phyloP scores from a whole-genome alignment of 1,139 yeast genomes.

The Blastobotrys arbuscula region DNA sequence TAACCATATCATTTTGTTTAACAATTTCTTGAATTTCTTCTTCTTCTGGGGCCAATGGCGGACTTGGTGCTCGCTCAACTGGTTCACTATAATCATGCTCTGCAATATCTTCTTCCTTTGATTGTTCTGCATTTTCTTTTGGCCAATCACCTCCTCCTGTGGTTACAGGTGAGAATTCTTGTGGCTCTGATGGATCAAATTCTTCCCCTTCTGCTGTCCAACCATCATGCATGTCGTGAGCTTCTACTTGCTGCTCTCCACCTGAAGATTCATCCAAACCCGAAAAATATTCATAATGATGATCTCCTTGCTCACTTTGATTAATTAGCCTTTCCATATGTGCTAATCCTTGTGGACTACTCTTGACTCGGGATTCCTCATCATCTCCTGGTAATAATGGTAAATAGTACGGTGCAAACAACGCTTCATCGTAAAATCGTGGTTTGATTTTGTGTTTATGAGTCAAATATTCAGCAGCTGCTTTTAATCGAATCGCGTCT shows the following conservation, averaged over 20 bases:
- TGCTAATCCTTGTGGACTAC: slow-evolving; percentile 63
- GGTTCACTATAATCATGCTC: slow-evolving; percentile 16
- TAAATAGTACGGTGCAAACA: slow-evolving; percentile 82
- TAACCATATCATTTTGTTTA: slow-evolving; percentile 3
- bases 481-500: slow-evolving; percentile 66
- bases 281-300: slow-evolving; percentile 84
- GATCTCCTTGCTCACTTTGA: slow-evolving; percentile 78
- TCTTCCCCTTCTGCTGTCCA: slow-evolving; percentile 26
- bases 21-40: slow-evolving; percentile 15
- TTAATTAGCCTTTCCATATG: slow-evolving; percentile 74
- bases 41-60: slow-evolving; percentile 20
- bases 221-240: slow-evolving; percentile 34
- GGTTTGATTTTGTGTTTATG: slow-evolving; percentile 78
- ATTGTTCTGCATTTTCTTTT: not conserved
- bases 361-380: slow-evolving; percentile 75
- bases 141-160: slow-evolving; percentile 6
- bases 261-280: slow-evolving; percentile 42
- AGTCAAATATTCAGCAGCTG: slow-evolving; percentile 58
- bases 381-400: slow-evolving; percentile 82
- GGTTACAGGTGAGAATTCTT: slow-evolving; percentile 44
- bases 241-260: slow-evolving; percentile 18
- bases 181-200: slow-evolving; percentile 65
- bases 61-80: slow-evolving; percentile 9
- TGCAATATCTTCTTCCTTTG: not conserved
- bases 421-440: slow-evolving; percentile 80